Evolutionary conservation across 2,329 filamentous ascomycete species (phyloP).

Genomic region (Cladosporium oxysporum): DNA sequence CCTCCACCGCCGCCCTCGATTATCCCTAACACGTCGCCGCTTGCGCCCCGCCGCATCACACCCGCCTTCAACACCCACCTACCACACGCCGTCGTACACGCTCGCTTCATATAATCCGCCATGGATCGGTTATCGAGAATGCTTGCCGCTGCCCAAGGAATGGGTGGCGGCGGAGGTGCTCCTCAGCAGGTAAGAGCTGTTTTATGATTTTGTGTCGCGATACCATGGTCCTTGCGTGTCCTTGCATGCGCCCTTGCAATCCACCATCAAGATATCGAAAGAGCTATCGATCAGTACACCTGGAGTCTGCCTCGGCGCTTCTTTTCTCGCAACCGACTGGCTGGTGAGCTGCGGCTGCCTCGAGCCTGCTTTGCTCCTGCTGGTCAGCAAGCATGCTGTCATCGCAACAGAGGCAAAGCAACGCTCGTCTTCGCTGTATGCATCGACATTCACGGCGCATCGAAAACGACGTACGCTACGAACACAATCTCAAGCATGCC

Average conservation of each 20-base stretch:
- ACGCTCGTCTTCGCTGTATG: neutral
- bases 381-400: neutral
- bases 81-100: conserved; percentile 11
- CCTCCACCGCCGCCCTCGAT: neutral
- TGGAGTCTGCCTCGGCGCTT: neutral
- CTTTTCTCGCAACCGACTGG: neutral
- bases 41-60: conserved; percentile 7
- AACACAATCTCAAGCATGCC: neutral
- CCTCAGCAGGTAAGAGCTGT: conserved; percentile 60
- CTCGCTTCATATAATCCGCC: conserved; percentile 32
- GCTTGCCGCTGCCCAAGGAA: conserved; percentile 71
- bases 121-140: conserved; percentile 95
- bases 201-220: neutral
- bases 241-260: neutral
- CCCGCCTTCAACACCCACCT: neutral
- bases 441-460: neutral
- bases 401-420: neutral
- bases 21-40: conserved; percentile 1
- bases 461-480: neutral
- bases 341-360: neutral
- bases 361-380: neutral
- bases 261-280: neutral
- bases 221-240: conserved; percentile 13
- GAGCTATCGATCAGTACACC: neutral
- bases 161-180: conserved; percentile 66